Base-by-base conservation (phyloP, 371 early-diverging fungal species). In the Mucor plumbeus region DNA sequence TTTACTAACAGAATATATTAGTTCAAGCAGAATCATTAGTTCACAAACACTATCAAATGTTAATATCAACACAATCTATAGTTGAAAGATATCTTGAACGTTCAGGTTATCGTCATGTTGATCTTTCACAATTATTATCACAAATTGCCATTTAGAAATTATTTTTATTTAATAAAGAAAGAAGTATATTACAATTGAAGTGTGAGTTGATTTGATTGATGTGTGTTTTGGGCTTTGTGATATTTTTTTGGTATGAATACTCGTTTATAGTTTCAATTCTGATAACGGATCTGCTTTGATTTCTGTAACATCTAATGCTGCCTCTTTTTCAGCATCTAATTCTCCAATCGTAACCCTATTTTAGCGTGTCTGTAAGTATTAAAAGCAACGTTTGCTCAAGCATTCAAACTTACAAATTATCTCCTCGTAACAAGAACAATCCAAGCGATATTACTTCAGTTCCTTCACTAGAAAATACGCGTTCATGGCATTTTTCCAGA, bases 391-490 rank as follows among this genome's bases (percentile, higher is more conserved):
- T 21, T 67, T 9, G 38, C 33, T 13, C 35, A 0, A 38, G 40
- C 33, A 5, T 78, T 3, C 26, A 26, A 26, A 26, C 79, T 76
- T 84, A 91, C 93, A 93, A 80, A 70, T 84, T 89, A 68, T 92
- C 91, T 0, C 94, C 94, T n/a, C 94, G 83, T 44, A 95, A 75
- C 58, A 94, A 71, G 67, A 92, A 94, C 21, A 93, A 73, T 1
- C 94, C 95, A 38, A 94, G 77, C 6, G 85, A 85, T 3, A 89
- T 82, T 1, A 84, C 80, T 73, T 93, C 92, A 8, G 91, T 89
- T 19, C 91, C 92, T 43, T 89, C 90, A 61, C 77, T 78, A 5
- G 89, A 88, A 65, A 92, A 94, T 40, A 92, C 84, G 61, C 95
- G 91, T 69, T 94, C 94, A 33, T 87, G 76, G 63, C 93, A 88